These are phyloP conservation scores for Leccinum obscurum DNA, from an alignment of 768 basidiomycete genomes.

Conservation along the genomic window DNA sequence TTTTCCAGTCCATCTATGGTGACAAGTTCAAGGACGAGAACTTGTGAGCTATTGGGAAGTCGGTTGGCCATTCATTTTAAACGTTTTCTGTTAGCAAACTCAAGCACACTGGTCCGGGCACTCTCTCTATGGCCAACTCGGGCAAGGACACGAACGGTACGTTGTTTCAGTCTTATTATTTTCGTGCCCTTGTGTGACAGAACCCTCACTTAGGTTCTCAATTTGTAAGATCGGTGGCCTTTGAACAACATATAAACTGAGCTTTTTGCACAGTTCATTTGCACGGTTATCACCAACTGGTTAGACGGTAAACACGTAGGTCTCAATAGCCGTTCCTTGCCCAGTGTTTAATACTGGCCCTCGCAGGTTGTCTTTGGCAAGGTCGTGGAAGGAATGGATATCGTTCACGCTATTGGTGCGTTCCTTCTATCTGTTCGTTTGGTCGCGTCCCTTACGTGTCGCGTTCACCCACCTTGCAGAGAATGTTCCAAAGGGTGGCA, in stretches of 20 bases:
- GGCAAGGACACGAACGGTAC: constrained; percentile 90
- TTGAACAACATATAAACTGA: background rate
- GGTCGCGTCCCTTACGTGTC: background rate
- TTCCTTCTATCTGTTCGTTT: constrained; percentile 1
- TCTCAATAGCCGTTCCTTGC: background rate
- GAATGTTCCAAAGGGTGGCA: constrained; percentile 63
- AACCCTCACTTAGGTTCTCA: constrained; percentile 62
- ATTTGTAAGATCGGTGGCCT: constrained; percentile 56
- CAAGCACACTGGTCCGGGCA: constrained; percentile 85
- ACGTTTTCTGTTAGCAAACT: constrained; percentile 68
- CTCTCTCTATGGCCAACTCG: constrained; percentile 93
- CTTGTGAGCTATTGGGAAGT: constrained; percentile 56
- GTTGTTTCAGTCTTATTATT: constrained; percentile 7
- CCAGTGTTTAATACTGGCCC: constrained; percentile 9
- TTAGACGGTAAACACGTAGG: constrained; percentile 86
- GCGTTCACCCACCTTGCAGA: constrained; percentile 48
- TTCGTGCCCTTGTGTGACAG: background rate
- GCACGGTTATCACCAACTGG: constrained; percentile 85
- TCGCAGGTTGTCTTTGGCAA: constrained; percentile 87
- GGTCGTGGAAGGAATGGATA: constrained; percentile 90
- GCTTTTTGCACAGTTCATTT: constrained; percentile 73
- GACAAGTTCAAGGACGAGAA: constrained; percentile 93
- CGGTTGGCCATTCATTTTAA: background rate
- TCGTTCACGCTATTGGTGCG: constrained; percentile 74
- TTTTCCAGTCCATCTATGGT: constrained; percentile 80